A percentile compares a stretch with the other conserved stretches of the same genome.
Evolutionary conservation across 306 rosid species (phyloP).

Genomic region (Sechiopsis laciniata): DNA sequence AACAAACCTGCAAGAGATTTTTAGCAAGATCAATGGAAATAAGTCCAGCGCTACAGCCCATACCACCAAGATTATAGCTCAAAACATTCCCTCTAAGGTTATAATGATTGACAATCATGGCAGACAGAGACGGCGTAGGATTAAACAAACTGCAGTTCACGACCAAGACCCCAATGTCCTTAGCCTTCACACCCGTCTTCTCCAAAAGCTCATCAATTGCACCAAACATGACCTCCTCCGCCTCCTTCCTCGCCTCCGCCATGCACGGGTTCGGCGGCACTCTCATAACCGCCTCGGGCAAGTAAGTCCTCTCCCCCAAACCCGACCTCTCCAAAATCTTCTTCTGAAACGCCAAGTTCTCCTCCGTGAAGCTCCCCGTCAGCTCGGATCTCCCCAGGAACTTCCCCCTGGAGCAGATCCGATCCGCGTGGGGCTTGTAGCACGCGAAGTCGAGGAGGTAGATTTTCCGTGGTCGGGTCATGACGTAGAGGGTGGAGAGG

Average conservation of each 20-base stretch:
- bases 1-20: conserved; percentile 70
- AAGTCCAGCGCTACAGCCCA: conserved; percentile 99
- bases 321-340: conserved; percentile 79
- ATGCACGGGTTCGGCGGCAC: conserved; percentile 77
- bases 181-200: conserved; percentile 74
- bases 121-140: conserved; percentile 82
- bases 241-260: conserved; percentile 85
- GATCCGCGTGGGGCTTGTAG: conserved; percentile 49
- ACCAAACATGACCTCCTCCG: conserved; percentile 85
- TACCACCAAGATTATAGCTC: conserved; percentile 83
- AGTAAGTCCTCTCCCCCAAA: conserved; percentile 61
- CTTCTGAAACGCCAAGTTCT: conserved; percentile 60
- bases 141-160: conserved; percentile 88
- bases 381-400: conserved; percentile 43
- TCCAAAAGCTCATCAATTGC: conserved; percentile 71
- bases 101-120: conserved; percentile 86
- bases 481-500: conserved; percentile 61
- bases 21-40: conserved; percentile 91
- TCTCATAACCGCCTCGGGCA: conserved; percentile 55
- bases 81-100: conserved; percentile 62
- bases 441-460: conserved; percentile 64
- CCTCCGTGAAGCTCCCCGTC: conserved; percentile 46
- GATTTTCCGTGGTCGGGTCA: conserved; percentile 59
- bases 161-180: conserved; percentile 80
- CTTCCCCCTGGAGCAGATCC: conserved; percentile 37